phyloP scores from a whole-genome alignment of 352 stramenopile genomes.

The Discostella stelligera region DNA sequence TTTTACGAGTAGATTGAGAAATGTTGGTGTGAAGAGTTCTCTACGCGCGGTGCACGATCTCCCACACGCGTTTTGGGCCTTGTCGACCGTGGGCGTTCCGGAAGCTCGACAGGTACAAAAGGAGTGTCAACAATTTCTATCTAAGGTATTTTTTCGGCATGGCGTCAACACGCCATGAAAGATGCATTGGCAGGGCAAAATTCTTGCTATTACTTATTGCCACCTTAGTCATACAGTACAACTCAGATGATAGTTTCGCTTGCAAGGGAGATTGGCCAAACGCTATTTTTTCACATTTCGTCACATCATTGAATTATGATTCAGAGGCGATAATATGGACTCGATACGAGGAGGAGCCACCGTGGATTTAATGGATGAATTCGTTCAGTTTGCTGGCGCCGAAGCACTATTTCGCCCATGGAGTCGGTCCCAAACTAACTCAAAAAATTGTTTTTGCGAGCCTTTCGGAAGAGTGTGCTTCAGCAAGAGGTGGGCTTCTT shows the following conservation, averaged over 20 bases:
- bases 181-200: not conserved
- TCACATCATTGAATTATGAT: not conserved
- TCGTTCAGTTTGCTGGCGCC: not conserved
- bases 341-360: not conserved
- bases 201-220: not conserved
- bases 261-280: not conserved
- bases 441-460: conserved; percentile 47
- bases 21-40: conserved; percentile 60
- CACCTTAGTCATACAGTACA: not conserved
- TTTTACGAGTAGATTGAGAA: conserved; percentile 67
- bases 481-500: conserved; percentile 30
- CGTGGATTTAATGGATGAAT: not conserved
- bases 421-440: conserved; percentile 25
- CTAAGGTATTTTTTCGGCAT: conserved; percentile 34
- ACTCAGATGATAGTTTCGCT: not conserved
- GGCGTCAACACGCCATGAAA: not conserved
- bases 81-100: conserved; percentile 56
- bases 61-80: conserved; percentile 74
- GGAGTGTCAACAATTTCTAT: conserved; percentile 58
- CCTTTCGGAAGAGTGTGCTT: conserved; percentile 38
- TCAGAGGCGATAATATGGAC: not conserved
- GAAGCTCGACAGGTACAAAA: conserved; percentile 68
- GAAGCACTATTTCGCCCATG: conserved; percentile 1
- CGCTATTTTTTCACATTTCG: not conserved
- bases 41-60: conserved; percentile 68